Evolutionary conservation across 78 protist genomes (phyloP), one percentile per base, ranked within the genome.

Genomic region (Dictyostelium brefeldianum): DNA sequence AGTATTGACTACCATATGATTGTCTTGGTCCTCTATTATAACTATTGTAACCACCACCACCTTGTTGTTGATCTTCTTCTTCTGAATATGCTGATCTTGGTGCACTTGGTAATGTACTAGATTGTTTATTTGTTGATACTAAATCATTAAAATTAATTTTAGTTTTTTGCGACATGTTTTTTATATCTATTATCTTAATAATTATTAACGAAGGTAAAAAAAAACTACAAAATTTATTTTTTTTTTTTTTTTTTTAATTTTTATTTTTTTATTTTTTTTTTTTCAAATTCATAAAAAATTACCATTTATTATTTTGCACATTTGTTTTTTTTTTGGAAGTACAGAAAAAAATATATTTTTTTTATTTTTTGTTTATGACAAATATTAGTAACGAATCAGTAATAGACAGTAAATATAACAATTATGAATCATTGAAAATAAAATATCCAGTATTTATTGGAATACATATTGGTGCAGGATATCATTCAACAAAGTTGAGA

Each of bases 391-490:
- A 27, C n/a, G n/a, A n/a, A n/a, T n/a, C n/a, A n/a, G n/a, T n/a
- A 27, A 27, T 8, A 10, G 48, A 74, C 0, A 8, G 25, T 0
- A 48, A 73, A 47, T 8, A 48, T 22, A n/a, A 73, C 20, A 43
- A 17, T 47, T 1, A 41, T 14, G 18, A 41, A 9, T 8, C 17
- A 11, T 25, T 78, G 14, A 80, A 46, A 80, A 36, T 59, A 15
- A 80, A 62, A 62, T 80, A 80, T 27, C 85, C 85, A 14, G 43
- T 54, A 8, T 91, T 91, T 54, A 67, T 91, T 56, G 95, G 84
- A 4, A 65, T 91, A 41, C 95, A 91, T 46, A 81, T 91, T 27
- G 95, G 95, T 10, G 95, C 95, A 3, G 95, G 95, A 11, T 83
- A 46, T 48, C 95, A 77, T 51, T 91, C 95, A 31, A 27, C 77